Evolutionary conservation across 768 basidiomycete species (phyloP), one percentile per base, ranked within the genome.

Genomic region (Trametes punicea): DNA sequence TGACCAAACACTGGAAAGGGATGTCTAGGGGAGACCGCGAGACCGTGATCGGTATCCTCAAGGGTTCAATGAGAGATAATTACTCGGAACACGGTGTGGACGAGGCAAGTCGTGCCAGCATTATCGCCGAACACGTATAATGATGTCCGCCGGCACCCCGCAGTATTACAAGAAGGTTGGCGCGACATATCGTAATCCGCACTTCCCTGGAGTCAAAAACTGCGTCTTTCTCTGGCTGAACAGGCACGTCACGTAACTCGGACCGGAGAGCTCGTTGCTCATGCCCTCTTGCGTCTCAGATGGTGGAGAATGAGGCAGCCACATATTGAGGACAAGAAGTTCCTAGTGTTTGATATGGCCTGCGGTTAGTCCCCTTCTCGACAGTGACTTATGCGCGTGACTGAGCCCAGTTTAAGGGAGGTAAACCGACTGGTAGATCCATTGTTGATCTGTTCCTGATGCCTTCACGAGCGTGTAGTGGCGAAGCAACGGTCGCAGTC

Each of bases 151-250:
- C n/a, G n/a, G n/a, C n/a, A 34, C 11, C 23, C 15, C 36, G 2
- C 36, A 85, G 84, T 85, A 84, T 64, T 84, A 85, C 65, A 76
- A 70, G 41, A 81, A 81, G 72, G 84, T 87, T 1, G 81, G 81
- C n/a, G 69, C 81, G 18, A 82, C 79, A 9, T 88, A 90, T 69
- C 80, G 86, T 11, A 88, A 88, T 64, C 85, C 87, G 0, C 87
- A 88, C 69, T 87, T 81, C 59, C 84, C 82, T 2, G 85, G 84
- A 6, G 75, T 88, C 50, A 76, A 81, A 55, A 77, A 76, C 26
- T 79, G 78, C 65, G 69, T 83, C 20, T 77, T 77, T 59, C 64
- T 74, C 25, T 81, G 80, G 81, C 67, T 84, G 18, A 79, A 77
- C 65, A 75, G 71, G 81, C 78, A 52, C 54, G 68, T 23, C 25